Percentiles rank a stretch among this genome's conserved stretches.
phyloP scores from a whole-genome alignment of 192 early-diverging fungal genomes.

The Backusella liffmaniae region DNA sequence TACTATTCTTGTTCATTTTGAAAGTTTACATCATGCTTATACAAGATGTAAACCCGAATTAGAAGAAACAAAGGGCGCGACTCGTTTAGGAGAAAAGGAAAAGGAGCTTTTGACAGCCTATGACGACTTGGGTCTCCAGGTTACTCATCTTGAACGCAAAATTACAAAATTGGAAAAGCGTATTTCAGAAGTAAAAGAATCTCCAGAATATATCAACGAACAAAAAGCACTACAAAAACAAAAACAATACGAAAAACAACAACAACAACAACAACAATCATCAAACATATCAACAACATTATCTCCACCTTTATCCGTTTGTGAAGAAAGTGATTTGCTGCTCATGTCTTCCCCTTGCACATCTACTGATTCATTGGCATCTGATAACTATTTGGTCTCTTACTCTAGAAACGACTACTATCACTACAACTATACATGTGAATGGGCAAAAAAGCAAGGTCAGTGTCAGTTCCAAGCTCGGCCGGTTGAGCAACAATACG shows the following conservation, averaged over 20 bases:
- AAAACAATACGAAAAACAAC: not conserved
- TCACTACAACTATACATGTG: not conserved
- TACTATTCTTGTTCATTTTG: constrained; percentile 35
- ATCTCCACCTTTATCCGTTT: not conserved
- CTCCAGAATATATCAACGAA: not conserved
- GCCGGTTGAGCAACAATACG: not conserved
- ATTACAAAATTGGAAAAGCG: constrained; percentile 27
- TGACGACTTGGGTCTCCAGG: constrained; percentile 36
- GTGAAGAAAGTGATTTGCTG: not conserved
- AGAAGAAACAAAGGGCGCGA: constrained; percentile 9
- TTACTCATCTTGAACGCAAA: constrained; percentile 36
- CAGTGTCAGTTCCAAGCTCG: not conserved
- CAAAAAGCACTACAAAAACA: not conserved
- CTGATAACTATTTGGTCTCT: constrained; percentile 1
- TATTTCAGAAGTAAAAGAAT: constrained; percentile 11
- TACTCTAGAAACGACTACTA: not conserved
- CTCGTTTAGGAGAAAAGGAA: constrained; percentile 29
- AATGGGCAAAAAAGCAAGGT: not conserved
- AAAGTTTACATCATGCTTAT: constrained; percentile 33
- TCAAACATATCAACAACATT: not conserved
- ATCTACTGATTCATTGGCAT: constrained; percentile 2
- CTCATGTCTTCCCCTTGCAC: constrained; percentile 9
- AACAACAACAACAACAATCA: not conserved
- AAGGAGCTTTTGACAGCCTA: constrained; percentile 37
- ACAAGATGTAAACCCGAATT: constrained; percentile 22